Evolutionary conservation across 2,329 filamentous ascomycete genomes (phyloP), one percentile per base, ranked within the genome.

Genomic region (Parastagonospora avenae): DNA sequence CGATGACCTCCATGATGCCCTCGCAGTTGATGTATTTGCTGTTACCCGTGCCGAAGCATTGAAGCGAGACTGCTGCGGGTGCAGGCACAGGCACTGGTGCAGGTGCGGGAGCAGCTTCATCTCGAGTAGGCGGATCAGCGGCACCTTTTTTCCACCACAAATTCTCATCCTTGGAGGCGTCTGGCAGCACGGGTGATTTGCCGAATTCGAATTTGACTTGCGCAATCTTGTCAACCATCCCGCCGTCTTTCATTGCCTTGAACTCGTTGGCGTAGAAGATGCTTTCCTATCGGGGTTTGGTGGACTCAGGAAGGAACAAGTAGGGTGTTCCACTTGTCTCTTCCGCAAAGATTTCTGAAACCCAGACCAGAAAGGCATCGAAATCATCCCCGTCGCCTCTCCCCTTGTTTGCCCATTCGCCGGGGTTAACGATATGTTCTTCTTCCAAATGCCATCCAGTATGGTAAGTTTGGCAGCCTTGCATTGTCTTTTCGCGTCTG

Each of bases 101-200:
- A 2, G 32, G 12, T 5, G 32, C 32, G 7, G 32, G 32, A 35
- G 32, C 12, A 35, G 32, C 5, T 7, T 38, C 38, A 7, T 40
- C 24, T 28, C 38, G 10, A 28, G 38, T 28, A 6, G 16, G 7
- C 31, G 39, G 27, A 16, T 42, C 39, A 9, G 11, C 27, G 29
- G n/a, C 39, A 31, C 39, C 27, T 11, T 42, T 42, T 14, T 31
- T 42, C 39, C 39, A 42, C 39, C 39, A 42, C 2, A 42, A 12
- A 9, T 16, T 42, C 4, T 32, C 39, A 27, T 27, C 38, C n/a
- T 42, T 42, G 12, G 11, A 8, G 11, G 39, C 10, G 11, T 42
- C 39, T 5, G 38, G 15, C 4, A 40, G 16, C 8, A 9, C 4
- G 4, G 19, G 19, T 12, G 8, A 28, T 29, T 28, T 38, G 36